phyloP scores from a whole-genome alignment of 2,329 filamentous ascomycete species.

The Phyllosticta citriasiana region DNA sequence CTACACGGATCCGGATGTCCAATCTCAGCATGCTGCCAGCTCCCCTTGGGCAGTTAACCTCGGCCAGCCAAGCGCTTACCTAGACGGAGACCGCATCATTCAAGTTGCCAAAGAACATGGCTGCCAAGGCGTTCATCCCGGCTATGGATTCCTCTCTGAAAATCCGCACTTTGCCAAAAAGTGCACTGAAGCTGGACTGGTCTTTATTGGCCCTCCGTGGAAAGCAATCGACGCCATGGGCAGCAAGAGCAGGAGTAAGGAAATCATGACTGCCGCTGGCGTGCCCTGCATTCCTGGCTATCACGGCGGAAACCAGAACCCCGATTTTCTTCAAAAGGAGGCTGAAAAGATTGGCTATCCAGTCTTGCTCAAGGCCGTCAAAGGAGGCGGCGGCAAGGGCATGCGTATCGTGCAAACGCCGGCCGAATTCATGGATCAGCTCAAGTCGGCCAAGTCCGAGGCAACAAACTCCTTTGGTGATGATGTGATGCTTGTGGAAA shows the following conservation, averaged over 20 bases:
- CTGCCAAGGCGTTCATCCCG: constrained; percentile 87
- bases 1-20: constrained; percentile 85
- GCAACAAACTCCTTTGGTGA: constrained; percentile 55
- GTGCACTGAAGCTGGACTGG: constrained; percentile 80
- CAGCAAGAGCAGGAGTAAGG: constrained; percentile 83
- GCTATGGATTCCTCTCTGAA: constrained; percentile 90
- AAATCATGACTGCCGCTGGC: constrained; percentile 92
- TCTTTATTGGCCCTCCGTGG: constrained; percentile 85
- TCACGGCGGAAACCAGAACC: constrained; percentile 74
- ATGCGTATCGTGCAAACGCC: constrained; percentile 53
- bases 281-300: constrained; percentile 96
- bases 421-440: constrained; percentile 49
- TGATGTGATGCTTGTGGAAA: constrained; percentile 57
- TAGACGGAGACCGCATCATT: constrained; percentile 90
- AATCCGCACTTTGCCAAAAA: constrained; percentile 83
- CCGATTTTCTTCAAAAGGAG: constrained; percentile 51
- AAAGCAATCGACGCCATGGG: constrained; percentile 76
- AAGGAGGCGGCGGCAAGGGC: constrained; percentile 57
- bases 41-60: constrained; percentile 78
- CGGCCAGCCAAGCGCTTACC: constrained; percentile 73
- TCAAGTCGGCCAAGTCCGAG: constrained; percentile 55
- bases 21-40: constrained; percentile 77
- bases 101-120: constrained; percentile 73
- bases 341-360: constrained; percentile 62
- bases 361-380: constrained; percentile 56